Percentiles rank a stretch among this genome's conserved stretches.
phyloP scores from a whole-genome alignment of 129 eudicot genomes.

The Gnaphalium uliginosum region DNA sequence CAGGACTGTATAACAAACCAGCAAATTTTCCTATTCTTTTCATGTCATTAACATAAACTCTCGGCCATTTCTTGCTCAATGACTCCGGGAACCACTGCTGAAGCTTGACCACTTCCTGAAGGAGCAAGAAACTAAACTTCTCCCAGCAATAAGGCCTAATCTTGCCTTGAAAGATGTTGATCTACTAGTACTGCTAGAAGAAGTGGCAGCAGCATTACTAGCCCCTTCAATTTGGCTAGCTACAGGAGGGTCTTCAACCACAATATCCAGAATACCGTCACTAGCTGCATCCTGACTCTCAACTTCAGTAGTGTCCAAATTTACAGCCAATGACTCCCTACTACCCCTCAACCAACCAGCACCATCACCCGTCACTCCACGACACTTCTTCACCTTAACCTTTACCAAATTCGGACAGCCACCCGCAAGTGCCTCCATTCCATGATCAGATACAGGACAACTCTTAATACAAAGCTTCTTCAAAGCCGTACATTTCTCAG shows the following conservation, averaged over 20 bases:
- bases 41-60: slow-evolving; percentile 10
- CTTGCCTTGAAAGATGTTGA: slow-evolving; percentile 61
- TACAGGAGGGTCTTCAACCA: slow-evolving; percentile 22
- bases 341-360: slow-evolving; percentile 69
- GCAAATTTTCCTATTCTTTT: slow-evolving; percentile 15
- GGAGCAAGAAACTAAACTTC: slow-evolving; percentile 51
- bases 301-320: slow-evolving; percentile 55
- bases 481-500: slow-evolving; percentile 65
- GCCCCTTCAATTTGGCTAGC: slow-evolving; percentile 31
- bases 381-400: slow-evolving; percentile 77
- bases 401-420: slow-evolving; percentile 88
- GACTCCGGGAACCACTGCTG: slow-evolving; percentile 46
- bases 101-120: slow-evolving; percentile 76
- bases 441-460: slow-evolving; percentile 75
- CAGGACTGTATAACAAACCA: slow-evolving; percentile 23
- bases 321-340: slow-evolving; percentile 58
- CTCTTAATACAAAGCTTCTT: slow-evolving; percentile 77
- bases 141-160: slow-evolving; percentile 57
- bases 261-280: slow-evolving; percentile 44
- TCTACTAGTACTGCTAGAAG: slow-evolving; percentile 44
- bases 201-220: slow-evolving; percentile 45
- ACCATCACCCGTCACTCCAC: slow-evolving; percentile 61
- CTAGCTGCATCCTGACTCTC: slow-evolving; percentile 53
- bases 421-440: slow-evolving; percentile 69
- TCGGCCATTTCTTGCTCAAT: slow-evolving; percentile 2